Conservation (phyloP, 2,329 filamentous ascomycete genomes). For the Penicillium polonicum region DNA sequence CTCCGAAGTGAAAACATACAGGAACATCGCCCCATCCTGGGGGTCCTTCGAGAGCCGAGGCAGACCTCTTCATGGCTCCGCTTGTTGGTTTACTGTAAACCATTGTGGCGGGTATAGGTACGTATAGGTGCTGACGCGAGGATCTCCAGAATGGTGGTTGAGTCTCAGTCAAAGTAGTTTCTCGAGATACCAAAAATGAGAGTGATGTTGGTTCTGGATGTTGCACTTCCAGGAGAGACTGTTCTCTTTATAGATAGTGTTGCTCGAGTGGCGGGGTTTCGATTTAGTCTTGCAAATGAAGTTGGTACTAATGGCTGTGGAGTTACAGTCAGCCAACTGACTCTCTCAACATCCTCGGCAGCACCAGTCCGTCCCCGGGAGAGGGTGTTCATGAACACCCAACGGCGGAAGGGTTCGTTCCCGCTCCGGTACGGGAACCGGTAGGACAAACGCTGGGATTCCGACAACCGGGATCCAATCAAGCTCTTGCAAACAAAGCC, state of each 20-base stretch:
- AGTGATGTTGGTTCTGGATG: not conserved
- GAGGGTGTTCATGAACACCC: conserved; percentile 4
- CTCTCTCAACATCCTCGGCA: conserved; percentile 3
- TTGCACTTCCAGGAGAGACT: not conserved
- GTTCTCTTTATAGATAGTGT: conserved; percentile 11
- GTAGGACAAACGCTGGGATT: conserved; percentile 11
- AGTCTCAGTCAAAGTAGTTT: not conserved
- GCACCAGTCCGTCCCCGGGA: conserved; percentile 2
- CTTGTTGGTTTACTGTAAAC: conserved; percentile 30
- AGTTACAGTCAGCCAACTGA: conserved; percentile 9
- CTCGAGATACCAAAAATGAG: not conserved
- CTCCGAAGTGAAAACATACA: conserved; percentile 17
- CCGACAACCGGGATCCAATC: conserved; percentile 12
- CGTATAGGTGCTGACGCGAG: not conserved
- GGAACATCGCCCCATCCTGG: conserved; percentile 33
- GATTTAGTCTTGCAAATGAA: not conserved
- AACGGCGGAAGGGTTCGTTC: conserved; percentile 2
- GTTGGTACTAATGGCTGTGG: not conserved
- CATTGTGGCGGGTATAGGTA: conserved; percentile 21
- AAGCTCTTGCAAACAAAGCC: conserved; percentile 17
- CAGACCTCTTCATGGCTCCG: conserved; percentile 33
- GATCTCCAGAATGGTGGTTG: not conserved
- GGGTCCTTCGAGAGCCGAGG: conserved; percentile 30
- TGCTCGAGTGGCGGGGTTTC: conserved; percentile 3
- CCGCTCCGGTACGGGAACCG: conserved; percentile 8